Percentiles rank a stretch among this genome's conserved stretches.
phyloP scores from a whole-genome alignment of 2,329 filamentous ascomycete species.

The Monosporascus sp. region DNA sequence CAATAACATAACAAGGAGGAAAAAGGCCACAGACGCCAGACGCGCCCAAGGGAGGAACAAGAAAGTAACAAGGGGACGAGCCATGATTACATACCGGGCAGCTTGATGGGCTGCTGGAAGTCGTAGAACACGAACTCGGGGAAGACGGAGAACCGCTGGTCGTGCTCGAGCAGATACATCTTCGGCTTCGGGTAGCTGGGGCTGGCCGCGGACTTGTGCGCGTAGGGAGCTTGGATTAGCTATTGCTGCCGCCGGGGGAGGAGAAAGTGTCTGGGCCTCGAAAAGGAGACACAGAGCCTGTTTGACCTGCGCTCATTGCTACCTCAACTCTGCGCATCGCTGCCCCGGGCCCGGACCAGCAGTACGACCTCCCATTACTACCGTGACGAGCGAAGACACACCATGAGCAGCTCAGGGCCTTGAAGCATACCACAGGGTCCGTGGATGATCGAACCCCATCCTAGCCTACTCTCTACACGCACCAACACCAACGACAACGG shows the following conservation, averaged over 20 bases:
- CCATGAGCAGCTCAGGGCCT: too few relatives aligned
- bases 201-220: conserved; percentile 9
- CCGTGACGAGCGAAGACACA: too few relatives aligned
- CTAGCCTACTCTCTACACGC: too few relatives aligned
- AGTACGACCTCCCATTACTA: too few relatives aligned
- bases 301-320: too few relatives aligned
- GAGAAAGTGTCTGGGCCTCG: too few relatives aligned
- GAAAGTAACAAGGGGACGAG: not conserved
- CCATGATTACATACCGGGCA: conserved; percentile 44
- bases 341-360: too few relatives aligned
- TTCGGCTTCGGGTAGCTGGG: conserved; percentile 42
- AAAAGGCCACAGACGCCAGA: not conserved
- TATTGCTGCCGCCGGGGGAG: too few relatives aligned
- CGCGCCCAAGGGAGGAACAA: not conserved
- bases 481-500: not conserved
- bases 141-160: conserved; percentile 68
- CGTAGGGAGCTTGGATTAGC: conserved; percentile 3
- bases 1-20: not conserved
- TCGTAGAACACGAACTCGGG: conserved; percentile 72
- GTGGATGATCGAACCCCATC: too few relatives aligned
- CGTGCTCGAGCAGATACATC: conserved; percentile 66
- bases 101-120: conserved; percentile 61
- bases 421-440: too few relatives aligned
- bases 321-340: too few relatives aligned
- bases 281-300: too few relatives aligned